Percentiles rank a stretch among this genome's conserved stretches.
These are phyloP conservation scores for Salix koriyanagi DNA, from an alignment of 345 rosid genomes.

Conservation along the genomic window DNA sequence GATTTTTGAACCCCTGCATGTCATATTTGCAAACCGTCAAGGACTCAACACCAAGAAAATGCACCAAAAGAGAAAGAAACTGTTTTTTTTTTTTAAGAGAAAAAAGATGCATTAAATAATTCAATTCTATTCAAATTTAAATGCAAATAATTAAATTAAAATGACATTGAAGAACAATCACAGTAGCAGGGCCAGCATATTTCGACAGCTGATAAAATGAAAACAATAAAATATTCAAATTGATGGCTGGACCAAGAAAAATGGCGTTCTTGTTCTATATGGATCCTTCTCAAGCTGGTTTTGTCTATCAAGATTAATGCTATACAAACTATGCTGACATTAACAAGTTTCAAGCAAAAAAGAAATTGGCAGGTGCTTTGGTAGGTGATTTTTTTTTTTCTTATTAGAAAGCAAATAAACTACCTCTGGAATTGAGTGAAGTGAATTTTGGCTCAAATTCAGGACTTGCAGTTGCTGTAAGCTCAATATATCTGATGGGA, in stretches of 20 bases:
- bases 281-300: too few species aligned
- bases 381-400: neutral
- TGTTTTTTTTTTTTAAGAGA: too few species aligned
- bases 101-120: too few species aligned
- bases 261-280: too few species aligned
- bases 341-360: neutral
- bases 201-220: neutral
- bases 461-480: conserved; percentile 58
- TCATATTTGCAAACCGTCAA: conserved; percentile 3
- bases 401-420: neutral
- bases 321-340: neutral
- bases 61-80: neutral
- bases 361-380: neutral
- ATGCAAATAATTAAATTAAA: too few species aligned
- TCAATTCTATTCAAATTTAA: too few species aligned
- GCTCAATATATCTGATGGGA: conserved; percentile 62
- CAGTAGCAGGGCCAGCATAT: too few species aligned
- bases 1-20: conserved; percentile 60
- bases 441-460: conserved; percentile 74
- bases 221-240: neutral
- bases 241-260: too few species aligned
- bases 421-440: conserved; percentile 72
- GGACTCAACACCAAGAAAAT: neutral
- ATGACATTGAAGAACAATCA: too few species aligned
- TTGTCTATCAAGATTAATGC: neutral